Base-by-base conservation (phyloP, 2,329 filamentous ascomycete genomes). In the Monilinia laxa region DNA sequence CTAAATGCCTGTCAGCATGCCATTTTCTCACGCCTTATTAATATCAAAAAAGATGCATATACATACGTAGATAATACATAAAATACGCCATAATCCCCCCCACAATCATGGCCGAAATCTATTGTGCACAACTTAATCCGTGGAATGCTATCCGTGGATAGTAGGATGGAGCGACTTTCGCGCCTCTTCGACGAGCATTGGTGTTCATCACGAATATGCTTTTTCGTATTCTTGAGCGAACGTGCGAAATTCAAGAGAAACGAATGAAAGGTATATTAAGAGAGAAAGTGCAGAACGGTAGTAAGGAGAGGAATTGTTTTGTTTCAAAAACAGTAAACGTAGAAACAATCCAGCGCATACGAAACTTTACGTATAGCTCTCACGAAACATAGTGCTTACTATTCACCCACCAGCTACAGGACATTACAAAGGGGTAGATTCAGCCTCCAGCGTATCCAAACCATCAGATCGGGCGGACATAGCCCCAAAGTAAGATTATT, bases 61-160 rank as follows among this genome's bases (percentile, higher is more conserved):
- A 68, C 71, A 28, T 67, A 75, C 73, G 68, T 52, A 75, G 62
- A 65, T 73, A 72, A 54, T 75, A 71, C 51, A 74, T 73, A 54
- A 75, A 75, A 68, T 74, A 74, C 1, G 52, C 55, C 72, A 75
- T 73, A 25, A 75, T 72, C 7, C 70, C 73, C 42, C 69, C 70
- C 20, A 75, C 74, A 23, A 71, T 67, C 16, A 71, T 62, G 10
- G 70, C 68, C 25, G 73, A 67, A 11, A 74, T 23, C 28, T 74
- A 57, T 64, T 75, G 74, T 35, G 68, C 70, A 38, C 59, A 66
- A 56, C 73, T 58, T 59, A 75, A 66, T 16, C 65, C 71, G 62
- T 75, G 73, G 68, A 75, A 75, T 0, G 69, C 64, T 42, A 70
- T 68, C 38, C 74, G 70, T 23, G 71, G 73, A 55, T 75, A 75